Conservation (phyloP, 306 rosid species). For the Casuarina cunninghamiana region DNA sequence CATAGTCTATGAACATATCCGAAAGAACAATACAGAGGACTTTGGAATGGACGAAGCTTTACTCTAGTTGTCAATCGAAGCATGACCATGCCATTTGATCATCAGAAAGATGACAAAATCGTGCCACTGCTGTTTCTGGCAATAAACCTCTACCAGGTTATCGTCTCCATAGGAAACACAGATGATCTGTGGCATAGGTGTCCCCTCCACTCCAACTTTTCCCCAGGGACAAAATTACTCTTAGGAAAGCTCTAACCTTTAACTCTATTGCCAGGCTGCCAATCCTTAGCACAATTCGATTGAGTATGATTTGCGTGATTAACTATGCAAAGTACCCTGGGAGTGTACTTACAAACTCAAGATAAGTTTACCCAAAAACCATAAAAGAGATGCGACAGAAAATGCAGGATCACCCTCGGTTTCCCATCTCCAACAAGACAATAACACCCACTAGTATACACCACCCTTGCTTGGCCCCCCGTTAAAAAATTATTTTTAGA, state of each 20-base stretch:
- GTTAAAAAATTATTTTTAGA: background rate
- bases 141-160: background rate
- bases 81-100: background rate
- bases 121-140: too few relatives aligned
- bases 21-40: background rate
- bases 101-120: background rate
- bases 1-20: background rate
- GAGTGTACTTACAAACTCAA: too few relatives aligned
- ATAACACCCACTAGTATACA: background rate
- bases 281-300: background rate
- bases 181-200: background rate
- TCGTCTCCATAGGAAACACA: background rate
- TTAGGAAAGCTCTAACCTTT: background rate
- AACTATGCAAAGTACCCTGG: too few relatives aligned
- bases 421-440: too few relatives aligned
- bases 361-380: too few relatives aligned
- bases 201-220: too few relatives aligned
- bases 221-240: background rate
- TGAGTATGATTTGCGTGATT: too few relatives aligned
- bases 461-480: background rate
- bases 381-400: too few relatives aligned
- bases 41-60: background rate
- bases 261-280: background rate
- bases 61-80: background rate
- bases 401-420: too few relatives aligned